phyloP scores from a whole-genome alignment of 2,329 filamentous ascomycete genomes.

The Corinectria fuckeliana region DNA sequence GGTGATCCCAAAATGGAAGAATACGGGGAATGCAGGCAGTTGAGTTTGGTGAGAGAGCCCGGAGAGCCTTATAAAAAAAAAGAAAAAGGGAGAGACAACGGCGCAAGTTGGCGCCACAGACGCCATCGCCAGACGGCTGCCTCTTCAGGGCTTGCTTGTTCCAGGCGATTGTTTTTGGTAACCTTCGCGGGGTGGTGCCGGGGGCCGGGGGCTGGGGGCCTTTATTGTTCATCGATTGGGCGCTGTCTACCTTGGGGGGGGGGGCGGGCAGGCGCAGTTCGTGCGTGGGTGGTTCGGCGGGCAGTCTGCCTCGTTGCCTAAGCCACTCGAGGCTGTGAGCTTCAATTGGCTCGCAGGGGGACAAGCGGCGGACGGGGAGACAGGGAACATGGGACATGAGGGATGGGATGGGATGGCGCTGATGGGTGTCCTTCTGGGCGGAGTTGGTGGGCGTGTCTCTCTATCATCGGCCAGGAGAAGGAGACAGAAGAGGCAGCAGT shows the following conservation, averaged over 20 bases:
- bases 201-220: conserved; percentile 19
- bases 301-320: conserved; percentile 40
- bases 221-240: too few relatives aligned
- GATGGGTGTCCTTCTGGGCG: neutral
- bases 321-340: conserved; percentile 27
- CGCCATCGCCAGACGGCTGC: too few relatives aligned
- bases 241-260: conserved; percentile 19
- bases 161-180: neutral
- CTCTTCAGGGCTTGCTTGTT: neutral
- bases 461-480: too few relatives aligned
- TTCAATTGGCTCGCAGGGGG: conserved; percentile 22
- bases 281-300: neutral
- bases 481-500: too few relatives aligned
- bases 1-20: neutral
- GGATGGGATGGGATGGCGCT: neutral
- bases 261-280: conserved; percentile 22
- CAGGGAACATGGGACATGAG: conserved; percentile 2
- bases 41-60: conserved; percentile 1
- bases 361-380: neutral
- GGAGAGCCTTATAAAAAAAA: too few relatives aligned
- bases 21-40: neutral
- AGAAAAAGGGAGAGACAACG: too few relatives aligned
- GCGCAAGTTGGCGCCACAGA: too few relatives aligned
- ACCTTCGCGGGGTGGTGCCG: conserved; percentile 4
- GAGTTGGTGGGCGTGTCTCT: neutral